Base-by-base conservation (phyloP, 176 grass and related monocot species). In the Oryza longistaminata region DNA sequence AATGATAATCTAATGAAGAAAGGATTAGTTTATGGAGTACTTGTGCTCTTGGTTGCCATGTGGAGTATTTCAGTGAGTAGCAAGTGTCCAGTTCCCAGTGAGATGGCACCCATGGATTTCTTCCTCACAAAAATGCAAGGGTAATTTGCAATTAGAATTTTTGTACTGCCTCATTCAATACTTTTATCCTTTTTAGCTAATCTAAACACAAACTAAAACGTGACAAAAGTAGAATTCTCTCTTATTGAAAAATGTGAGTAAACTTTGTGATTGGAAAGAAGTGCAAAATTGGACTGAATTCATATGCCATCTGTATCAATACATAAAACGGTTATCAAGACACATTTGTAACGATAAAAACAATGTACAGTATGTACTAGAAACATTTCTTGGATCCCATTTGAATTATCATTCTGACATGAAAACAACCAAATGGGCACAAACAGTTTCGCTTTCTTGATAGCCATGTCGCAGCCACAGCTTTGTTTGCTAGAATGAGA, bases 401-500 rank as follows among this genome's bases (percentile, higher is more conserved):
- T 24, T 24, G 3, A 10, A 62, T 62, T 3, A 24, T 11, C 21
- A n/a, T 24, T 3, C 17, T 5, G 52, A 24, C 1, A 62, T 0
- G 2, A 62, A 62, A 62, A 22, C 58, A 62, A 22, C n/a, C 58
- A 43, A 43, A 44, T 45, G 42, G 21, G 7, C 10, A 58, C 53
- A 58, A 58, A 24, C 2, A 9, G 25, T 25, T 35, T 78, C 74
- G 31, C 52, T 64, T 9, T 49, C 55, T 19, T 11, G 19, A 19
- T 39, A 12, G 69, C 17, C 9, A 44, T 22, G 0, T 22, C 21
- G n/a, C 37, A 62, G 19, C 17, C 68, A 80, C 55, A 50, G 5
- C 65, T 73, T 79, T 34, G 68, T 80, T 35, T 21, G 81, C 25
- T 16, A 64, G 75, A 85, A 43, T 19, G 39, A 58, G 68, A 86